Conservation (phyloP, 805 yeast species). For the Barnettozyma vustinii region DNA sequence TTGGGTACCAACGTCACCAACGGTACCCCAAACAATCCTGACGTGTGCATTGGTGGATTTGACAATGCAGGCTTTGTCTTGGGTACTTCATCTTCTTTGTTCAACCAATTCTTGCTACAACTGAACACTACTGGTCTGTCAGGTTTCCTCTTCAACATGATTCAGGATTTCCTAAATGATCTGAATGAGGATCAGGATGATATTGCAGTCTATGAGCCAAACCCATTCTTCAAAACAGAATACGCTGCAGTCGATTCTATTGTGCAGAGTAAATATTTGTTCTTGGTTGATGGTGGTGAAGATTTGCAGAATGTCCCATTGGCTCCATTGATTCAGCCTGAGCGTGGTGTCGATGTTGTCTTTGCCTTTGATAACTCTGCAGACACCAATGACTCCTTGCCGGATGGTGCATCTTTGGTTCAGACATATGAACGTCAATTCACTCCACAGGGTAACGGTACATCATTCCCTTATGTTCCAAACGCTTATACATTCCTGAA, state of each 20-base stretch:
- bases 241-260: constrained; percentile 34
- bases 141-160: constrained; percentile 41
- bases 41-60: constrained; percentile 57
- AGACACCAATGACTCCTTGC: constrained; percentile 57
- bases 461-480: constrained; percentile 79
- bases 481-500: constrained; percentile 55
- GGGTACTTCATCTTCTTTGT: constrained; percentile 80
- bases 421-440: constrained; percentile 58
- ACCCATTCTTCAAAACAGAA: constrained; percentile 53
- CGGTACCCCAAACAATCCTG: constrained; percentile 45
- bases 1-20: constrained; percentile 59
- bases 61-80: constrained; percentile 79
- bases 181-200: constrained; percentile 51
- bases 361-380: constrained; percentile 68
- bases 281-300: constrained; percentile 68
- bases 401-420: constrained; percentile 58
- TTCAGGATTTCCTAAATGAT: constrained; percentile 37
- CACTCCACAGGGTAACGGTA: constrained; percentile 40
- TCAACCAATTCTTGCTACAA: constrained; percentile 59
- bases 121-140: constrained; percentile 47
- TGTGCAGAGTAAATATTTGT: constrained; percentile 37
- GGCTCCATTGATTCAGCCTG: constrained; percentile 53
- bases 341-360: constrained; percentile 52
- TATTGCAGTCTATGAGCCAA: constrained; percentile 63
- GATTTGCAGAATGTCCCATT: constrained; percentile 59